Evolutionary conservation across 768 basidiomycete species (phyloP).

Genomic region (Paxillus ammoniavirescens): DNA sequence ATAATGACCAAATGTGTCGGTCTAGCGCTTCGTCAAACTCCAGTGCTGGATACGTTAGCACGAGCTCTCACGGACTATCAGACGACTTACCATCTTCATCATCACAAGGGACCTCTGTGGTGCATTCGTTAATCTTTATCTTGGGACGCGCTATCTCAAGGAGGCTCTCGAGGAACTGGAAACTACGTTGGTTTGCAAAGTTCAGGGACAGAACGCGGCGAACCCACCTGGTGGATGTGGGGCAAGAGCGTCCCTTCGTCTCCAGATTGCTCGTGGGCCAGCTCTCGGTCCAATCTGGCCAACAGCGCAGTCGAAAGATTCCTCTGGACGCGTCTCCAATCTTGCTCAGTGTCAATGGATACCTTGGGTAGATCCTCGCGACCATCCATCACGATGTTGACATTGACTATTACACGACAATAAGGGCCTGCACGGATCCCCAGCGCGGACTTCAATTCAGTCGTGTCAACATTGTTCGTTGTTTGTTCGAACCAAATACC

Average conservation of each 20-base stretch:
- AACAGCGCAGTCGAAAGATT: constrained; percentile 50
- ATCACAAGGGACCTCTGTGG: constrained; percentile 61
- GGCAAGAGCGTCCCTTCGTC: constrained; percentile 49
- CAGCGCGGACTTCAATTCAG: too few relatives aligned
- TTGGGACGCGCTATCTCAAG: constrained; percentile 68
- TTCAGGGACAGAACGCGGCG: not conserved
- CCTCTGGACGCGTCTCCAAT: constrained; percentile 62
- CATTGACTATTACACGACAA: too few relatives aligned
- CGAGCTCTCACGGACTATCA: not conserved
- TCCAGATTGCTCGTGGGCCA: constrained; percentile 38
- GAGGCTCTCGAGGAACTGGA: constrained; percentile 59
- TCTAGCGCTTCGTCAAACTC: constrained; percentile 91
- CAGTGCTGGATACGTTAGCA: constrained; percentile 43
- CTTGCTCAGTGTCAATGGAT: constrained; percentile 61
- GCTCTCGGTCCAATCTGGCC: constrained; percentile 44
- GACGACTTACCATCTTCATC: constrained; percentile 49
- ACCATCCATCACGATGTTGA: constrained; percentile 23
- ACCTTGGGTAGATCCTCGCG: constrained; percentile 50
- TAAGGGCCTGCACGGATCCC: too few relatives aligned
- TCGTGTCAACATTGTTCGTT: not conserved
- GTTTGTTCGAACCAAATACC: constrained; percentile 26
- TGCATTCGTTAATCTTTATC: constrained; percentile 77
- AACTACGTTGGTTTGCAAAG: not conserved
- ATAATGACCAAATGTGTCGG: constrained; percentile 75
- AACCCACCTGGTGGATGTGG: constrained; percentile 50